Percentiles rank a stretch among this genome's conserved stretches.
phyloP scores from a whole-genome alignment of 495 filamentous ascomycete genomes.

The Hyaloscypha bicolor region DNA sequence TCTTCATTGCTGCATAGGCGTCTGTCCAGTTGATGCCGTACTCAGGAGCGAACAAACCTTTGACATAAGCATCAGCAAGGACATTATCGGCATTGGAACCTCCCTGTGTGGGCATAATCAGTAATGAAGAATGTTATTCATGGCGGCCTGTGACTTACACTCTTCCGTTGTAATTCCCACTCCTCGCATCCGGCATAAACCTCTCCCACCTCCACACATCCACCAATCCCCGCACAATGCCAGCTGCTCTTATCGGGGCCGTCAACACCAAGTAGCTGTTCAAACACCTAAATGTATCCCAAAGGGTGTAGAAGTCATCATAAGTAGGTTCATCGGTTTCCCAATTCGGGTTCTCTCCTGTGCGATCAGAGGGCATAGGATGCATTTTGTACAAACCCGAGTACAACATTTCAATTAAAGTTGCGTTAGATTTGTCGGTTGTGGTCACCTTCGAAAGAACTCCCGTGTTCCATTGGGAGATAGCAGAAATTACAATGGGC shows the following conservation, averaged over 20 bases:
- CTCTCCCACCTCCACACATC: conserved; percentile 72
- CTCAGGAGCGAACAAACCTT: conserved; percentile 51
- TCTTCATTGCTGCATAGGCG: conserved; percentile 71
- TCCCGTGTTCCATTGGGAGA: conserved; percentile 8
- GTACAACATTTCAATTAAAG: conserved; percentile 16
- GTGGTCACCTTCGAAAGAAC: conserved; percentile 8
- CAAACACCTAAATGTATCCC: conserved; percentile 72
- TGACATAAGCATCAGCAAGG: conserved; percentile 69
- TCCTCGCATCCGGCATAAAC: conserved; percentile 67
- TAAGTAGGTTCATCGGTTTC: conserved; percentile 71
- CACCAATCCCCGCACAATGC: conserved; percentile 68
- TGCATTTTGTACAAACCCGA: conserved; percentile 58
- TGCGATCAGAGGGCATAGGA: conserved; percentile 76
- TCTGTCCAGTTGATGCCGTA: conserved; percentile 65
- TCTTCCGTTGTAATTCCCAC: conserved; percentile 61
- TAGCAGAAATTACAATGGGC: neutral
- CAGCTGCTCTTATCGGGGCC: conserved; percentile 61
- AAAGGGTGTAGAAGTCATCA: conserved; percentile 66
- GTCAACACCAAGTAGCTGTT: conserved; percentile 67
- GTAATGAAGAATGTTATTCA: too few species aligned
- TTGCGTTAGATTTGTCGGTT: conserved; percentile 1
- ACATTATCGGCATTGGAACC: conserved; percentile 78
- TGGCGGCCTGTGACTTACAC: neutral
- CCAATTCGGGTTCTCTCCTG: conserved; percentile 77
- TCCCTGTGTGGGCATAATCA: conserved; percentile 48